Percentiles rank a stretch among this genome's conserved stretches.
These are phyloP conservation scores for Crassisporium funariophilum DNA, from an alignment of 768 basidiomycete genomes.

Conservation along the genomic window DNA sequence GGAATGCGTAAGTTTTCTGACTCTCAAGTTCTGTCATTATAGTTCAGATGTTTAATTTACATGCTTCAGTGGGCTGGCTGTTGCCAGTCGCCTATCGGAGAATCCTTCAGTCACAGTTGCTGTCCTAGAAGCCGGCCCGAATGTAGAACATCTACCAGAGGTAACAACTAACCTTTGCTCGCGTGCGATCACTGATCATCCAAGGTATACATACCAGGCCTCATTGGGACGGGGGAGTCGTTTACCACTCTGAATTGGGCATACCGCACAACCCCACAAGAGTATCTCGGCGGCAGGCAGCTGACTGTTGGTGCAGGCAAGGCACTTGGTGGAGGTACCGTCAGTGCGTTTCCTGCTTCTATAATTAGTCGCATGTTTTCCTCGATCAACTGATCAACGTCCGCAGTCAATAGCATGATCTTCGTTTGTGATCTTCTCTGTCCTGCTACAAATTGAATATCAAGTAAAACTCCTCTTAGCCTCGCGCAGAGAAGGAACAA, in stretches of 20 bases:
- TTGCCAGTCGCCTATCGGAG: slow-evolving; percentile 38
- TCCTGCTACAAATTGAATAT: neutral
- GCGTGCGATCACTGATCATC: neutral
- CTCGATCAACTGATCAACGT: neutral
- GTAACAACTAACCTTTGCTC: slow-evolving; percentile 19
- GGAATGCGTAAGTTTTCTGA: slow-evolving; percentile 27
- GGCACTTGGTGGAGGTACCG: slow-evolving; percentile 60
- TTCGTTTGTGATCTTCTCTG: slow-evolving; percentile 26
- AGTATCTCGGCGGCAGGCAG: slow-evolving; percentile 38
- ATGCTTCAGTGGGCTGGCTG: slow-evolving; percentile 29
- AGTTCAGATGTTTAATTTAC: neutral
- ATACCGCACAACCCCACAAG: slow-evolving; percentile 47
- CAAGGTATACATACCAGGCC: slow-evolving; percentile 35
- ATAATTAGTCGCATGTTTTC: neutral
- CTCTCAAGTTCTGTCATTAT: neutral
- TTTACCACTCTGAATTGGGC: slow-evolving; percentile 50
- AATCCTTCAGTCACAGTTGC: slow-evolving; percentile 29
- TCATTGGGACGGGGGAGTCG: slow-evolving; percentile 29
- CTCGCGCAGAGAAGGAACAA: slow-evolving; percentile 33
- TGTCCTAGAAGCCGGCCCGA: slow-evolving; percentile 42
- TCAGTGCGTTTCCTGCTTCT: slow-evolving; percentile 38
- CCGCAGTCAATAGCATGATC: slow-evolving; percentile 48
- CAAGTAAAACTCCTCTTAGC: slow-evolving; percentile 14
- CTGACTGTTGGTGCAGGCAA: slow-evolving; percentile 41
- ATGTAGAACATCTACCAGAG: slow-evolving; percentile 36